Evolutionary conservation across 1,284 basidiomycete species (phyloP), one percentile per base, ranked within the genome.

Genomic region (Kalmanozyma brasiliensis): DNA sequence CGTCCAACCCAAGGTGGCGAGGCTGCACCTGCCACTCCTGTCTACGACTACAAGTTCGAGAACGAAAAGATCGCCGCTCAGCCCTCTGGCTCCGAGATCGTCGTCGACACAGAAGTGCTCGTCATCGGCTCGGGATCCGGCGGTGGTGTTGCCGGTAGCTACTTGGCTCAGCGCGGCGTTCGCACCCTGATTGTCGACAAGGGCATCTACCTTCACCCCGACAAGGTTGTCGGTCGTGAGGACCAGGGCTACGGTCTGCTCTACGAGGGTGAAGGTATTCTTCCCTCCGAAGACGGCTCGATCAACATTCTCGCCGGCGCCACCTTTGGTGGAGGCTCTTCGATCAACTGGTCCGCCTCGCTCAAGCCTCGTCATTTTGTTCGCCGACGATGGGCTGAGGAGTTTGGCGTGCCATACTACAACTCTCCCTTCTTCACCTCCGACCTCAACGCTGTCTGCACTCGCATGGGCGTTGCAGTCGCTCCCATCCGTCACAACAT

Each of bases 331-430:
- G 85, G 85, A 5, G 85, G 85, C 13, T 83, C 82, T 1, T 78
- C 82, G 19, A 81, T 86, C 76, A 86, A 86, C 71, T 86, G 85
- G 85, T 83, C 83, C 0, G 84, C 83, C 3, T 83, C 82, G 19
- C 78, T 84, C 45, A 77, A 78, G 59, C 83, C 83, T 13, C 83
- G 82, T n/a, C 73, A 80, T 56, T 83, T 78, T 57, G 68, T 84
- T 8, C 79, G 84, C 44, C 69, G 81, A 36, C 77, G 82, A 5
- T 85, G 84, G 84, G 78, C 83, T 6, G 77, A 78, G 43, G 72
- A 78, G 60, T 74, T 74, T 52, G 81, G 82, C 17, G 62, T 84
- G 29, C 77, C 79, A 2, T 83, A 83, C 68, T 84, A 81, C 71
- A 63, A 77, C 36, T 78, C 79, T 42, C 67, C 74, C 14, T 70